Percentiles rank a stretch among this genome's conserved stretches.
These are phyloP conservation scores for Monilinia polystroma DNA, from an alignment of 2,329 filamentous ascomycete genomes.

Conservation along the genomic window DNA sequence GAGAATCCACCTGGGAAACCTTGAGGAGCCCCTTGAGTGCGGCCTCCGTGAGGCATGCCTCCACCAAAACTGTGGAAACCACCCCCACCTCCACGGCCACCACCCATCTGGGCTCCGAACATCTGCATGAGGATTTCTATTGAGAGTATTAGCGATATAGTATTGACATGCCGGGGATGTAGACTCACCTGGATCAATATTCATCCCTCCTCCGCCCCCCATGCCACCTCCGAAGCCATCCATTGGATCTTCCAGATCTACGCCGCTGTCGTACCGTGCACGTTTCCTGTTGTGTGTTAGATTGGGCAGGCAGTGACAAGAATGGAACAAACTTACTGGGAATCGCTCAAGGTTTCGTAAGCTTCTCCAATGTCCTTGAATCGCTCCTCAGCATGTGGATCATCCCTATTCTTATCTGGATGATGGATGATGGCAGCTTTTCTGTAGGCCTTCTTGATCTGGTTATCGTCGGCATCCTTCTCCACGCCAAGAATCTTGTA, in stretches of 20 bases:
- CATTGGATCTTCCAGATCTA: slow-evolving; percentile 82
- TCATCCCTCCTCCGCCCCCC: slow-evolving; percentile 49
- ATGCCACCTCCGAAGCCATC: slow-evolving; percentile 69
- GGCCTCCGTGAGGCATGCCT: slow-evolving; percentile 46
- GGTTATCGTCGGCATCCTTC: slow-evolving; percentile 78
- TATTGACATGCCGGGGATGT: neutral
- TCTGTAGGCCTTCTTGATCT: slow-evolving; percentile 96
- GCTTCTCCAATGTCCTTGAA: slow-evolving; percentile 99
- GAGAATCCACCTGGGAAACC: slow-evolving; percentile 56
- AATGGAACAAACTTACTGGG: slow-evolving; percentile 65
- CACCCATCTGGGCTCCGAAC: slow-evolving; percentile 42
- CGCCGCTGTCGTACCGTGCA: slow-evolving; percentile 85
- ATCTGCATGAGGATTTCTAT: slow-evolving; percentile 41
- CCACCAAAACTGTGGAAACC: slow-evolving; percentile 50
- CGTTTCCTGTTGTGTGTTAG: slow-evolving; percentile 66
- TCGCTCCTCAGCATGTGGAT: slow-evolving; percentile 77
- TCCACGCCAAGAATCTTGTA: slow-evolving; percentile 93
- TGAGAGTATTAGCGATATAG: slow-evolving; percentile 3
- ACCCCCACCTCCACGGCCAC: slow-evolving; percentile 51
- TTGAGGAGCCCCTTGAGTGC: slow-evolving; percentile 38
- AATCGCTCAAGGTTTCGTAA: slow-evolving; percentile 91
- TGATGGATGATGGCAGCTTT: slow-evolving; percentile 93
- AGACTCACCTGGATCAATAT: slow-evolving; percentile 36
- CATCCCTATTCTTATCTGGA: slow-evolving; percentile 94
- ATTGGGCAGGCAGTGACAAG: slow-evolving; percentile 12